Conservation (phyloP, 805 yeast genomes). For the Candida vartiovaarae region DNA sequence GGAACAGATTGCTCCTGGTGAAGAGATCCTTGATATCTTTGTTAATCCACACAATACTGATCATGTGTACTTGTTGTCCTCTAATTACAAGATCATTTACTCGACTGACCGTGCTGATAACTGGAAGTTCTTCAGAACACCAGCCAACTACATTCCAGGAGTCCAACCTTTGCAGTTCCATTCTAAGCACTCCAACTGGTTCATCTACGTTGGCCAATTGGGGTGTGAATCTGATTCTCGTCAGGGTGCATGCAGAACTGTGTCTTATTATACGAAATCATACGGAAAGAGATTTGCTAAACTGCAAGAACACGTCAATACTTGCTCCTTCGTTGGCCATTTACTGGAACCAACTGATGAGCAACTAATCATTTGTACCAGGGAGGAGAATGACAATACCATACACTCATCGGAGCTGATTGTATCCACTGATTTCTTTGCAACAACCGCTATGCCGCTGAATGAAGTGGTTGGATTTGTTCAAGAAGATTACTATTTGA, state of each 20-base stretch:
- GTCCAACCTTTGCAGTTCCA: conserved; percentile 57
- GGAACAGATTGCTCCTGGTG: conserved; percentile 25
- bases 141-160: conserved; percentile 44
- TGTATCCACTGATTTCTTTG: conserved; percentile 20
- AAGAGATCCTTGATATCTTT: conserved; percentile 44
- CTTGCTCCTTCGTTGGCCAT: conserved; percentile 65
- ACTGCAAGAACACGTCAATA: conserved; percentile 43
- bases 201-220: conserved; percentile 64
- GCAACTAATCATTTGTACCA: conserved; percentile 61
- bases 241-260: conserved; percentile 40
- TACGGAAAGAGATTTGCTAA: conserved; percentile 57
- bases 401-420: conserved; percentile 27
- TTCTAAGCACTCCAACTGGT: conserved; percentile 43
- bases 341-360: conserved; percentile 38
- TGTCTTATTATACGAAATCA: conserved; percentile 58
- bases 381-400: conserved; percentile 29
- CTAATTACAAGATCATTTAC: conserved; percentile 35
- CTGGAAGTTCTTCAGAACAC: conserved; percentile 36
- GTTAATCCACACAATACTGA: conserved; percentile 57
- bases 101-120: conserved; percentile 62
- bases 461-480: conserved; percentile 69
- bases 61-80: conserved; percentile 27
- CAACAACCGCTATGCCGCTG: conserved; percentile 32
- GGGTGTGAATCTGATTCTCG: conserved; percentile 35
- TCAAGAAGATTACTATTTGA: conserved; percentile 58